phyloP scores from a whole-genome alignment of 2,329 filamentous ascomycete genomes.

The Botryotinia globosa region DNA sequence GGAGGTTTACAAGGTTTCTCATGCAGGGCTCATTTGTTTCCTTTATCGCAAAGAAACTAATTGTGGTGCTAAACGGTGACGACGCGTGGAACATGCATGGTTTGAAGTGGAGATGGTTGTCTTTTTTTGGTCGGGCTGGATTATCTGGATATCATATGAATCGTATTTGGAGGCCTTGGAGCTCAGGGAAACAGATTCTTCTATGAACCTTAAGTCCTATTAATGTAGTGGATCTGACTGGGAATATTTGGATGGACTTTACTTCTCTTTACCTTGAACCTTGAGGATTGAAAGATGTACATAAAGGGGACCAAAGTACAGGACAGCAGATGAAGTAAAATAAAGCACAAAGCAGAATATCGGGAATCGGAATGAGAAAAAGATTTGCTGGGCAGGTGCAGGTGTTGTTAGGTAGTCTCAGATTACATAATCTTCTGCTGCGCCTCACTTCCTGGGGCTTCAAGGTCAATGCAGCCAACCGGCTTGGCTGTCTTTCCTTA shows the following conservation, averaged over 20 bases:
- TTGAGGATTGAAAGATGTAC: not conserved
- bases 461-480: not conserved
- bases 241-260: not conserved
- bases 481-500: not conserved
- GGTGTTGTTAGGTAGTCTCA: too few species aligned
- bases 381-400: not conserved
- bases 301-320: not conserved
- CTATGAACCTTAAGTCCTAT: not conserved
- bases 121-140: not conserved
- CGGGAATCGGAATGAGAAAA: not conserved
- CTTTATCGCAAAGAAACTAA: not conserved
- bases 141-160: not conserved
- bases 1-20: not conserved
- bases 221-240: not conserved
- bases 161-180: not conserved
- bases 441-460: not conserved
- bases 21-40: not conserved
- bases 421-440: conserved; percentile 1
- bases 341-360: not conserved
- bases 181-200: too few species aligned
- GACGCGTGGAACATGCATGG: conserved; percentile 4
- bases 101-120: not conserved
- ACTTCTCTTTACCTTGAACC: not conserved
- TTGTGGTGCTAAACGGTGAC: not conserved
- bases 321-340: not conserved